A percentile compares a stretch with the other conserved stretches of the same genome.
These are phyloP conservation scores for Rhamnella rubrinervis DNA, from an alignment of 331 rosid species.

Conservation along the genomic window DNA sequence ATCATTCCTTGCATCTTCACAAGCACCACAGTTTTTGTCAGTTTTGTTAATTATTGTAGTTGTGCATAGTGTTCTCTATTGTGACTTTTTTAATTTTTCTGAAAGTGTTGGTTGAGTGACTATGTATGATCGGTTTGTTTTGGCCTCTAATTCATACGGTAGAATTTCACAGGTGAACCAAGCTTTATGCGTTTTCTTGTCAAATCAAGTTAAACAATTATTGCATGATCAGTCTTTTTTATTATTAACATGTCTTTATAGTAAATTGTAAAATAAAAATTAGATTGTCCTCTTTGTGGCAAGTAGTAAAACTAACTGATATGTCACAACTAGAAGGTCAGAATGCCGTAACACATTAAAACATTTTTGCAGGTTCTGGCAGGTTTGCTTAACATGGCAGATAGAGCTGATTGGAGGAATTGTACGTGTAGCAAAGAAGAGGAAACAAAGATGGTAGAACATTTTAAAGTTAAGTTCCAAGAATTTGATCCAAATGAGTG, in stretches of 20 bases:
- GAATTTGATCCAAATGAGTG: slow-evolving; percentile 78
- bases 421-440: slow-evolving; percentile 68
- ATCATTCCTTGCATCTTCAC: background rate
- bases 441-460: slow-evolving; percentile 63
- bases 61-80: too few species aligned
- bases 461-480: slow-evolving; percentile 68
- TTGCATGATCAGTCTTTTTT: too few species aligned
- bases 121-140: too few species aligned
- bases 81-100: too few species aligned
- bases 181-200: slow-evolving; percentile 1
- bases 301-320: background rate
- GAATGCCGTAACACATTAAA: slow-evolving; percentile 3
- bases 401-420: slow-evolving; percentile 88
- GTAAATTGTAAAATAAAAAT: background rate
- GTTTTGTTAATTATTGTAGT: too few species aligned
- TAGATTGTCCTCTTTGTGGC: background rate
- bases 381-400: slow-evolving; percentile 87
- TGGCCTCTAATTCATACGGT: too few species aligned
- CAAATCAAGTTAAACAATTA: background rate
- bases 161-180: background rate
- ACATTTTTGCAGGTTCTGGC: slow-evolving; percentile 69
- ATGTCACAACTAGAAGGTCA: background rate
- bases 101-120: too few species aligned
- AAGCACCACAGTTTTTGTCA: background rate
- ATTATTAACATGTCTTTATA: too few species aligned